A percentile compares a stretch with the other conserved stretches of the same genome.
Conservation (phyloP, 2,329 filamentous ascomycete genomes). For the Pyrenochaeta sp. region DNA sequence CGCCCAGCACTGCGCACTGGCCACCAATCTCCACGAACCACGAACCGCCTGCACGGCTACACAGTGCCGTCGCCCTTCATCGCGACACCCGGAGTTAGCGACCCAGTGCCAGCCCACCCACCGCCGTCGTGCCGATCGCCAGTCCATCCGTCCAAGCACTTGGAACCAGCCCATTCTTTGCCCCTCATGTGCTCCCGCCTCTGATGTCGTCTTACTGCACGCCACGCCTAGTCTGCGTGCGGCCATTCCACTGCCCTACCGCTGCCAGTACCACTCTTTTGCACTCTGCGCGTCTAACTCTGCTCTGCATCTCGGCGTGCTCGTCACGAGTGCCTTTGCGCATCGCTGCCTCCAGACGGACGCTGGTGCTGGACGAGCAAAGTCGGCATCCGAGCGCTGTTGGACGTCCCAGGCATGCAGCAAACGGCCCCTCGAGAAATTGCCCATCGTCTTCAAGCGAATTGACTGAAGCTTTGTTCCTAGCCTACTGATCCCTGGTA, state of each 20-base stretch:
- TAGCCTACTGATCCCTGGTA: slow-evolving; percentile 30
- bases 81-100: slow-evolving; percentile 22
- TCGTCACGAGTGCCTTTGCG: too few relatives aligned
- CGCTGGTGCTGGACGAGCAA: too few relatives aligned
- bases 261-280: too few relatives aligned
- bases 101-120: slow-evolving; percentile 14
- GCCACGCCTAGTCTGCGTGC: slow-evolving; percentile 7
- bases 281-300: too few relatives aligned
- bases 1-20: neutral
- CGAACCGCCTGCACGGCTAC: slow-evolving; percentile 16
- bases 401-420: slow-evolving; percentile 17
- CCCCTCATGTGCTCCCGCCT: slow-evolving; percentile 33
- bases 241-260: slow-evolving; percentile 18
- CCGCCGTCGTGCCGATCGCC: slow-evolving; percentile 31
- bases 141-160: slow-evolving; percentile 34
- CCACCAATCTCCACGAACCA: slow-evolving; percentile 1
- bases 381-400: slow-evolving; percentile 21
- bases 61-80: slow-evolving; percentile 16
- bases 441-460: slow-evolving; percentile 19
- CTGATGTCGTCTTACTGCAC: slow-evolving; percentile 37
- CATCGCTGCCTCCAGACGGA: too few relatives aligned
- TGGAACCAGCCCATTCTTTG: slow-evolving; percentile 24
- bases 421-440: too few relatives aligned
- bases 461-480: slow-evolving; percentile 27
- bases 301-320: too few relatives aligned